A percentile compares a stretch with the other conserved stretches of the same genome.
These are phyloP conservation scores for Tolypocladium tundrense DNA, from an alignment of 2,329 filamentous ascomycete species.

Conservation along the genomic window DNA sequence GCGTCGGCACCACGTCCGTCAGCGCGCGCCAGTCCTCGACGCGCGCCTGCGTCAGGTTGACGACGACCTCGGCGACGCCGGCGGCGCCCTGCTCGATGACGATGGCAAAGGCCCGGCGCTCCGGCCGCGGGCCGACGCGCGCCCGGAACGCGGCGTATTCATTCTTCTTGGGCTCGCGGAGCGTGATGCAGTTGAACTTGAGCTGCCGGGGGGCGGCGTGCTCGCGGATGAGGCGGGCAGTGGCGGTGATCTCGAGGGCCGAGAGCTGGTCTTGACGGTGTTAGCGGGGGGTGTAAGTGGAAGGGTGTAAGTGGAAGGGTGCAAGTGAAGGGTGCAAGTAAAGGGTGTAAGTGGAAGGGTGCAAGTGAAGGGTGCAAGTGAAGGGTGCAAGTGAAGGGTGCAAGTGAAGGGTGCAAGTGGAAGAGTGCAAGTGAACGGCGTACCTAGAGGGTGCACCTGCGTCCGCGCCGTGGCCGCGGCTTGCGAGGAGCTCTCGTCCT, in stretches of 20 bases:
- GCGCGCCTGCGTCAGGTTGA: constrained; percentile 30
- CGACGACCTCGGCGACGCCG: constrained; percentile 40
- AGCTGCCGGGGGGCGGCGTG: constrained; percentile 19
- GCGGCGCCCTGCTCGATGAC: constrained; percentile 29
- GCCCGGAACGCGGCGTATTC: constrained; percentile 51
- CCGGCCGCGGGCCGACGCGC: constrained; percentile 33
- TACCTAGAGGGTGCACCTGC: constrained; percentile 24
- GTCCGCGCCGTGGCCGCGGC: constrained; percentile 19
- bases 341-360: not conserved
- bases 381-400: not conserved
- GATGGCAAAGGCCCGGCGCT: constrained; percentile 40
- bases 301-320: not conserved
- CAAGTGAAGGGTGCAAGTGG: not conserved
- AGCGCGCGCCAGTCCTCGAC: constrained; percentile 36
- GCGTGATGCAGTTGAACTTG: constrained; percentile 53
- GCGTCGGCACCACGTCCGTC: constrained; percentile 33
- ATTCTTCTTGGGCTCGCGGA: constrained; percentile 55
- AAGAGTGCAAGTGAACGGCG: too few relatives aligned
- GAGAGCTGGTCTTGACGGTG: constrained; percentile 37
- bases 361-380: not conserved
- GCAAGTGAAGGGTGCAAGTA: not conserved
- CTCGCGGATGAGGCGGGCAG: constrained; percentile 37
- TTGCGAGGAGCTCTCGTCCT: constrained; percentile 25
- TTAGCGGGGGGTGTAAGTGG: not conserved
- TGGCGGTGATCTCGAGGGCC: constrained; percentile 40